phyloP scores from a whole-genome alignment of 163 green algal genomes.

The Prototheca wickerhamii region DNA sequence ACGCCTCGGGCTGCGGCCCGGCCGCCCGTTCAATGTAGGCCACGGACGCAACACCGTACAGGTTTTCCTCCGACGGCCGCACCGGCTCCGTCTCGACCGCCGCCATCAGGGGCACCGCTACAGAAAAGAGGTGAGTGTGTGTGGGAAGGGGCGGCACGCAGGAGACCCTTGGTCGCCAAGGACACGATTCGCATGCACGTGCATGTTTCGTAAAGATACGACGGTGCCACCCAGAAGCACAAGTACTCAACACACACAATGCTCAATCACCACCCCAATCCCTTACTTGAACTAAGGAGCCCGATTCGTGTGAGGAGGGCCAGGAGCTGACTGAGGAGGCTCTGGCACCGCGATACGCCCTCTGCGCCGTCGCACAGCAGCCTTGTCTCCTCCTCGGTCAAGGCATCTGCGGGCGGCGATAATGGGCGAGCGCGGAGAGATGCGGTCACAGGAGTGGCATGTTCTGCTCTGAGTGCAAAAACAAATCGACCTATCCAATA shows the following conservation, averaged over 20 bases:
- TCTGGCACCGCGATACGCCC: not conserved
- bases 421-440: not conserved
- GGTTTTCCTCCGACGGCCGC: not conserved
- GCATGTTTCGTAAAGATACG: not conserved
- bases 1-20: not conserved
- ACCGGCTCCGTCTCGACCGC: not conserved
- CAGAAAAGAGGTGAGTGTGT: not conserved
- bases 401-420: not conserved
- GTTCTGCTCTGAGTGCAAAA: too few species aligned
- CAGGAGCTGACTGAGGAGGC: conserved; percentile 5
- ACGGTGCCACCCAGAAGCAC: too few species aligned
- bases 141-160: not conserved
- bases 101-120: conserved; percentile 1
- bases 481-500: too few species aligned
- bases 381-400: not conserved
- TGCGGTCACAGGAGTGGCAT: too few species aligned
- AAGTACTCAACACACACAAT: not conserved
- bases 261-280: not conserved
- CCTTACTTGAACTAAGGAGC: conserved; percentile 3
- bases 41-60: not conserved
- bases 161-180: not conserved
- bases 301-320: conserved; percentile 7
- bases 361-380: not conserved
- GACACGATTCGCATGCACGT: not conserved
- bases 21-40: not conserved